Evolutionary conservation across 768 basidiomycete genomes (phyloP).

Genomic region (Tulasnella sp.): DNA sequence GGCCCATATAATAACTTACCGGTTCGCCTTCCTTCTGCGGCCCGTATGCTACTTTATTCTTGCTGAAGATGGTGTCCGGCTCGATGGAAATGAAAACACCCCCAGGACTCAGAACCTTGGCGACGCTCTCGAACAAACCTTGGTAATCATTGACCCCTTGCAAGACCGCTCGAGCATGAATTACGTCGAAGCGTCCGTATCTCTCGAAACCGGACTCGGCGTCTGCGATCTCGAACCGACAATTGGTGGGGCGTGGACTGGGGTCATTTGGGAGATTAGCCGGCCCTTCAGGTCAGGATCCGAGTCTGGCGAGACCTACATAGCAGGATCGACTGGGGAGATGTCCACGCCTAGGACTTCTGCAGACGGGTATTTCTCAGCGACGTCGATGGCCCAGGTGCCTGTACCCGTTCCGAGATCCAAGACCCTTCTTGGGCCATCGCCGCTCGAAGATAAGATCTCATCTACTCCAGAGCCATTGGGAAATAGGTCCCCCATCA

Average conservation of each 20-base stretch:
- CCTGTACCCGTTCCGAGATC: slow-evolving; percentile 10
- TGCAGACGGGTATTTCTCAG: neutral
- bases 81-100: slow-evolving; percentile 9
- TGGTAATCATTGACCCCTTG: slow-evolving; percentile 1
- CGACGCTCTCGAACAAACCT: neutral
- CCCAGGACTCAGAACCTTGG: neutral
- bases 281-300: no score
- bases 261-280: neutral
- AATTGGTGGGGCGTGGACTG: neutral
- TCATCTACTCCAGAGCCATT: neutral
- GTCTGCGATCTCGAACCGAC: neutral
- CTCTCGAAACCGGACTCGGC: neutral
- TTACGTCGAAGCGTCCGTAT: neutral
- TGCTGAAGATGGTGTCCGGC: neutral
- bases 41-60: neutral
- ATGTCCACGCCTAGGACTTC: slow-evolving; percentile 7
- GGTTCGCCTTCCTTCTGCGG: slow-evolving; percentile 3
- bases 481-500: neutral
- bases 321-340: neutral
- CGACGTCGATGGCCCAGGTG: slow-evolving; percentile 5
- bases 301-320: neutral
- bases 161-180: neutral
- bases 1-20: no score
- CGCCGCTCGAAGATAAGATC: neutral
- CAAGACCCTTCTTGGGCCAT: neutral